Evolutionary conservation across 345 rosid species (phyloP), one percentile per base, ranked within the genome.

Genomic region (Diplotaxis tenuifolia): DNA sequence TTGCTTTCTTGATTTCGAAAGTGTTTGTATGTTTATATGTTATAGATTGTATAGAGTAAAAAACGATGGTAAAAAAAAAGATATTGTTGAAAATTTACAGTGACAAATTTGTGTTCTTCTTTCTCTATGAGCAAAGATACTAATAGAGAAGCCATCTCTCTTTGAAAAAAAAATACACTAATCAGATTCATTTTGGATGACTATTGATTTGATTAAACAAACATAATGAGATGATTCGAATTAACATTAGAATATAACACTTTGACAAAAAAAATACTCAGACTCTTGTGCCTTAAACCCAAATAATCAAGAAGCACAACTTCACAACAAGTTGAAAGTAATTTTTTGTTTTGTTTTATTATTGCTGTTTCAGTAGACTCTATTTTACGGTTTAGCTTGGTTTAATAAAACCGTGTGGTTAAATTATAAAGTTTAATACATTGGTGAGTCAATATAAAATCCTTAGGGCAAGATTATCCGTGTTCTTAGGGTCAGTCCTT

Each of bases 1-100:
- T 47, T 59, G 68, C 28, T 77, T 60, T 62, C 60, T 60, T 62
- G 60, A 71, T 59, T 62, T 62, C 16, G 7, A 22, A 60, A 31
- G 32, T 61, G 68, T 49, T 58, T 71, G 63, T 66, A 28, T 52
- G 22, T 65, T 12, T 57, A 47, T 63, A 29, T 76, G 47, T 38
- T 23, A 64, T 70, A 34, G 9, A 70, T 15, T 64, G 71, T 70
- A 31, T 55, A 63, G 59, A 14, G n/a, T 21, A 53, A 9, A 25
- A 29, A 34, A 34, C 5, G 20, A 34, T 67, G 42, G 57, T 4
- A 11, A 31, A n/a, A 29, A 47, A 42, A 14, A 42, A 11, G 12
- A 36, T 36, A 36, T 38, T 5, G 47, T 38, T 12, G 15, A 5
- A 40, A 42, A 14, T 42, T 7, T 5, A 42, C 16, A 18, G 49